Evolutionary conservation across 345 rosid genomes (phyloP), one percentile per base, ranked within the genome.

Genomic region (Citrus reticulata): DNA sequence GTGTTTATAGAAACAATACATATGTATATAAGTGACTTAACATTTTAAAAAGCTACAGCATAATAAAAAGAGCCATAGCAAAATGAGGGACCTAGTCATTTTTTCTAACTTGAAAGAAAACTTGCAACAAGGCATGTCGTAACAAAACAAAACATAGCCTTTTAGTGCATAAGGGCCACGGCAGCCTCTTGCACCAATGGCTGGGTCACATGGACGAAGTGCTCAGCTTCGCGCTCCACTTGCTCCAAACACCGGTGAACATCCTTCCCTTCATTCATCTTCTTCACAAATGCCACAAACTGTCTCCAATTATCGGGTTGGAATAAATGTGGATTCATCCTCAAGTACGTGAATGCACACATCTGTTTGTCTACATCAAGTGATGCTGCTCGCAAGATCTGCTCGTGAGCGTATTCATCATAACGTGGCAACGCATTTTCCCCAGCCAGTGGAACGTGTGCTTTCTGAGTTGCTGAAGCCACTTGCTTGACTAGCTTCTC

Each of bases 271-370:
- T 92, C 97, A 1, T 89, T 86, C 99, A 96, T 96, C 89, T 90
- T 93, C 94, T 92, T 93, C 81, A 92, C 97, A 57, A 96, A 94
- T 13, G 87, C 86, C 29, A 96, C 97, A n/a, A 96, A 96, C 32
- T 80, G 84, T 64, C 98, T 89, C 98, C 99, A 96, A 76, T 96
- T 93, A 7, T 91, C 92, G 0, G 89, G 84, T 24, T 93, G 90
- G 51, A 96, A 96, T 73, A 96, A 68, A 51, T 88, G 81, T 0
- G 98, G 98, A 54, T 85, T 96, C 99, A 96, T 94, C 85, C 99
- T 91, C 81, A 96, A 80, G 85, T 96, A 96, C 0, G 99, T 94
- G 84, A 96, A 96, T 20, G 98, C 98, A n/a, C 97, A 96, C 99
- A 94, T 96, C 84, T 92, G 89, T 77, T 78, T 81, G 46, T 89